phyloP scores from a whole-genome alignment of 129 eudicot species.

The Lonicera japonica region DNA sequence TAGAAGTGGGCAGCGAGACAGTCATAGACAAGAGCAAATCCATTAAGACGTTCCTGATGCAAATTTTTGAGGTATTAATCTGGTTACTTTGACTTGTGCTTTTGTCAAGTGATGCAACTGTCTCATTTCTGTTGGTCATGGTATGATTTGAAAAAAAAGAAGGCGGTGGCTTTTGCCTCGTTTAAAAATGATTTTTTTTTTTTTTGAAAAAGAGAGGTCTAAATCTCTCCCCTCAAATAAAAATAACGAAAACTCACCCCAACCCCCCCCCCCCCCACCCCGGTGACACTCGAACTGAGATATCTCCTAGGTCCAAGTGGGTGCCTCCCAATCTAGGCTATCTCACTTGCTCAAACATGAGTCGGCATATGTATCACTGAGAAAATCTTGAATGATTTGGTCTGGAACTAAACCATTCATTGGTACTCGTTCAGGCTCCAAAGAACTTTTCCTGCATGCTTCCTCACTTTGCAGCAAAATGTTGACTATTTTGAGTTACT shows the following conservation, averaged over 20 bases:
- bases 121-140: background rate
- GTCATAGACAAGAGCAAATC: conserved; percentile 98
- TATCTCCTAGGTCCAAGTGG: too few species aligned
- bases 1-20: conserved; percentile 99
- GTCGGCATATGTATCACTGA: background rate
- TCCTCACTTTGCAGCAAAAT: background rate
- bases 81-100: background rate
- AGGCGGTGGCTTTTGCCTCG: too few species aligned
- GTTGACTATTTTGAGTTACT: background rate
- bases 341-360: too few species aligned
- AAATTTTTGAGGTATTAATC: conserved; percentile 75
- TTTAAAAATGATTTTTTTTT: too few species aligned
- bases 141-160: background rate
- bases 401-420: background rate
- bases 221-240: too few species aligned
- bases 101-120: background rate
- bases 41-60: conserved; percentile 93
- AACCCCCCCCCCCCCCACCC: too few species aligned
- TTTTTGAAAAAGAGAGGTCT: too few species aligned
- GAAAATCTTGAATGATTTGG: background rate
- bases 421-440: background rate
- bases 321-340: too few species aligned
- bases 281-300: too few species aligned
- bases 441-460: background rate
- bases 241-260: too few species aligned